A percentile compares a stretch with the other conserved stretches of the same genome.
These are phyloP conservation scores for Kwoniella sp. DNA, from an alignment of 768 basidiomycete genomes.

Conservation along the genomic window DNA sequence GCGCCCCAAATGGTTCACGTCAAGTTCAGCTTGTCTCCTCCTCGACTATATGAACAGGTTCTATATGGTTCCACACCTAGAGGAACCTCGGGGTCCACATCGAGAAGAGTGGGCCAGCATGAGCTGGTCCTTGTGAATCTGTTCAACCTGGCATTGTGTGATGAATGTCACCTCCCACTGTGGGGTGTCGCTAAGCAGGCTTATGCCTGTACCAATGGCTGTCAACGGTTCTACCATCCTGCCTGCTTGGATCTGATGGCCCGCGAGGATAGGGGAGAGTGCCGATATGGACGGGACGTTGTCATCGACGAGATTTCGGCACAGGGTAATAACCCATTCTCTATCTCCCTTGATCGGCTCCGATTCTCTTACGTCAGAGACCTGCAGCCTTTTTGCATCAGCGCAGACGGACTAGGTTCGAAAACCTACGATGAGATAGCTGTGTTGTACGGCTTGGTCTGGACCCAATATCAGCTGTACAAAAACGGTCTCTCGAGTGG, in stretches of 20 bases:
- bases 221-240: constrained; percentile 66
- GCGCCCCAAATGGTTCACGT: constrained; percentile 21
- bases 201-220: constrained; percentile 63
- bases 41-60: constrained; percentile 24
- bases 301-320: constrained; percentile 32
- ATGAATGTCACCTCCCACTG: constrained; percentile 67
- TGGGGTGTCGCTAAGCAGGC: constrained; percentile 73
- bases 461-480: constrained; percentile 69
- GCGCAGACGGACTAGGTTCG: constrained; percentile 59
- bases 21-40: constrained; percentile 26
- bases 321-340: constrained; percentile 26
- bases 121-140: constrained; percentile 65
- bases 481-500: constrained; percentile 68
- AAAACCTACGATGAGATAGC: constrained; percentile 71
- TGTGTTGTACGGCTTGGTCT: constrained; percentile 64
- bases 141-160: constrained; percentile 74
- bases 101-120: constrained; percentile 58
- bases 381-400: neutral
- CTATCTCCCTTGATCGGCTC: constrained; percentile 12
- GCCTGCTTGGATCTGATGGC: constrained; percentile 57
- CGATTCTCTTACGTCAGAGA: constrained; percentile 12
- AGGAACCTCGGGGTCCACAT: constrained; percentile 20
- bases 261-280: constrained; percentile 28
- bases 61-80: constrained; percentile 10
- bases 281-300: constrained; percentile 54